A percentile compares a stretch with the other conserved stretches of the same genome.
These are phyloP conservation scores for Alternaria gaisen DNA, from an alignment of 2,329 filamentous ascomycete species.

Conservation along the genomic window DNA sequence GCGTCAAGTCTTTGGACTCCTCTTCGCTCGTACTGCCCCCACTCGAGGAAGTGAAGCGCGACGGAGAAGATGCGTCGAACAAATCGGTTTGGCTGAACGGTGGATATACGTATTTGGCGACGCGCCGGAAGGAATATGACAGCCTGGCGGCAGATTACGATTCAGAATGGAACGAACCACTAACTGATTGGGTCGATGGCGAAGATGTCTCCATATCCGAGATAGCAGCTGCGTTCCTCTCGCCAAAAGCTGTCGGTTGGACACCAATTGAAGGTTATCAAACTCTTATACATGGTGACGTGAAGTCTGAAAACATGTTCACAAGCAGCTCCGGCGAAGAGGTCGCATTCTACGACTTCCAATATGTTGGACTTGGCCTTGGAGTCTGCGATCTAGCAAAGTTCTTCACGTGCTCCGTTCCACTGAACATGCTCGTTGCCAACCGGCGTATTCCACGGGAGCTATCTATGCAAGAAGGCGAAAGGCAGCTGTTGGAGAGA, in stretches of 20 bases:
- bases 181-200: constrained; percentile 54
- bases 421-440: constrained; percentile 60
- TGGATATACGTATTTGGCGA: constrained; percentile 74
- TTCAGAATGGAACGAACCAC: constrained; percentile 64
- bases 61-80: constrained; percentile 31
- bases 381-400: constrained; percentile 74
- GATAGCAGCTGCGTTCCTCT: constrained; percentile 62
- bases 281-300: constrained; percentile 72
- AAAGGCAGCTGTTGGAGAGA: constrained; percentile 60
- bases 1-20: constrained; percentile 35
- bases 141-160: constrained; percentile 56
- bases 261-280: constrained; percentile 55
- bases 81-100: constrained; percentile 68
- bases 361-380: constrained; percentile 71
- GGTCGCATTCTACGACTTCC: constrained; percentile 74
- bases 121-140: constrained; percentile 65
- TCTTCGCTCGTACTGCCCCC: constrained; percentile 62
- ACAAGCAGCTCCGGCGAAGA: constrained; percentile 59
- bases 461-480: constrained; percentile 62
- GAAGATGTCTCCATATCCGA: constrained; percentile 58
- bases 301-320: constrained; percentile 75
- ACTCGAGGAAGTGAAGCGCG: constrained; percentile 59
- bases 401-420: constrained; percentile 72
- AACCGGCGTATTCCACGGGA: constrained; percentile 45
- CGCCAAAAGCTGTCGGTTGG: constrained; percentile 44